These are phyloP conservation scores for Prototheca wickerhamii DNA, from an alignment of 163 green algal species.

Conservation along the genomic window DNA sequence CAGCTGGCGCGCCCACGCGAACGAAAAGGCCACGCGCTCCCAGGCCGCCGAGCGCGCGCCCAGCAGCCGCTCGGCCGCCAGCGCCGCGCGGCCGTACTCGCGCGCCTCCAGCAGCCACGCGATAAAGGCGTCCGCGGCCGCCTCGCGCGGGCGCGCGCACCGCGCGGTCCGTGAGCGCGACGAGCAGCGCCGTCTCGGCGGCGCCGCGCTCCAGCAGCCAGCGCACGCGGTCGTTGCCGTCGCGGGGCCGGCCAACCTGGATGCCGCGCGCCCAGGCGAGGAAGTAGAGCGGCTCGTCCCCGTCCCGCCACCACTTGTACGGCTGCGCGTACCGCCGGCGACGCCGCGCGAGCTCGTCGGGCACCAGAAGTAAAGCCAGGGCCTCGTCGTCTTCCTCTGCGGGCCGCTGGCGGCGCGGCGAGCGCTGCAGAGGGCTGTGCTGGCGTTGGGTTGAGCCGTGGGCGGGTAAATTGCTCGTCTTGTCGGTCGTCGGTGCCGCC, in stretches of 20 bases:
- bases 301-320: slow-evolving; percentile 50
- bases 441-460: too few relatives aligned
- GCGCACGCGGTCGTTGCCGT: slow-evolving; percentile 62
- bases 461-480: too few relatives aligned
- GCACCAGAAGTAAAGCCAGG: too few relatives aligned
- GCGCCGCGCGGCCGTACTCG: slow-evolving; percentile 1
- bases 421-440: too few relatives aligned
- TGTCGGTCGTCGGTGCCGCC: too few relatives aligned
- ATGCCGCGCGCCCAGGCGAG: slow-evolving; percentile 50
- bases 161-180: slow-evolving; percentile 42
- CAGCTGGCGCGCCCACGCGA: slow-evolving; percentile 66
- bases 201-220: slow-evolving; percentile 64
- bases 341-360: background rate
- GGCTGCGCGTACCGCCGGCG: background rate
- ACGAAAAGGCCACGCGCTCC: slow-evolving; percentile 81
- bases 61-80: slow-evolving; percentile 37
- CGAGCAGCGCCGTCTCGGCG: slow-evolving; percentile 57
- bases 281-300: slow-evolving; percentile 63
- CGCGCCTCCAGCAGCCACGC: slow-evolving; percentile 24
- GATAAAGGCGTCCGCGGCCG: slow-evolving; percentile 48
- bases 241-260: slow-evolving; percentile 52
- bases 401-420: too few relatives aligned
- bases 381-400: too few relatives aligned
- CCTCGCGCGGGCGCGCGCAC: slow-evolving; percentile 7
- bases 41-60: slow-evolving; percentile 46